Conservation (phyloP, 345 rosid genomes). For the Eucalyptus tenuipes region DNA sequence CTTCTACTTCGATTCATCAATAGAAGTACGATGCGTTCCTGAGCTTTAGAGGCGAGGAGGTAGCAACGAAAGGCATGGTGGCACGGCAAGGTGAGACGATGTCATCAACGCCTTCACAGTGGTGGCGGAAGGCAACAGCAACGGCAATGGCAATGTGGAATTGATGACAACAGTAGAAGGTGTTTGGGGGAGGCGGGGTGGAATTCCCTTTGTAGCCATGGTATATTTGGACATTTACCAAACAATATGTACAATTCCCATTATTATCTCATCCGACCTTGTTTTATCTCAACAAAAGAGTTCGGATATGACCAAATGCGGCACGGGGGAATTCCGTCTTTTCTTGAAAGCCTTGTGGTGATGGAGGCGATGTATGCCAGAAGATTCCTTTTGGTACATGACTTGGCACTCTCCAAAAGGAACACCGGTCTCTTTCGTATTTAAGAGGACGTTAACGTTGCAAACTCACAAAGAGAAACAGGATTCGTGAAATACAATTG, state of each 20-base stretch:
- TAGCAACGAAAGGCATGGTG: neutral
- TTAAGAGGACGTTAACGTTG: neutral
- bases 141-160: too few relatives aligned
- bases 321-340: too few relatives aligned
- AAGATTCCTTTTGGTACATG: neutral
- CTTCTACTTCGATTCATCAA: neutral
- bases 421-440: neutral
- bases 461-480: neutral
- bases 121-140: neutral
- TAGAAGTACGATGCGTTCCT: neutral
- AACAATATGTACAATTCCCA: neutral
- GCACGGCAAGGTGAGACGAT: neutral
- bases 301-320: neutral
- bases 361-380: neutral
- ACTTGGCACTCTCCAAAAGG: too few relatives aligned
- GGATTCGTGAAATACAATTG: neutral
- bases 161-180: neutral
- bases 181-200: accelerated
- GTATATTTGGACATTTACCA: neutral
- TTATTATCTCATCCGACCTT: neutral
- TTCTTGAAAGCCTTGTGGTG: neutral
- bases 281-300: accelerated
- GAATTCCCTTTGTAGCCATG: neutral
- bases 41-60: neutral
- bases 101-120: neutral